Base-by-base conservation (phyloP, 2,329 filamentous ascomycete species). In the Claviceps digitariae region DNA sequence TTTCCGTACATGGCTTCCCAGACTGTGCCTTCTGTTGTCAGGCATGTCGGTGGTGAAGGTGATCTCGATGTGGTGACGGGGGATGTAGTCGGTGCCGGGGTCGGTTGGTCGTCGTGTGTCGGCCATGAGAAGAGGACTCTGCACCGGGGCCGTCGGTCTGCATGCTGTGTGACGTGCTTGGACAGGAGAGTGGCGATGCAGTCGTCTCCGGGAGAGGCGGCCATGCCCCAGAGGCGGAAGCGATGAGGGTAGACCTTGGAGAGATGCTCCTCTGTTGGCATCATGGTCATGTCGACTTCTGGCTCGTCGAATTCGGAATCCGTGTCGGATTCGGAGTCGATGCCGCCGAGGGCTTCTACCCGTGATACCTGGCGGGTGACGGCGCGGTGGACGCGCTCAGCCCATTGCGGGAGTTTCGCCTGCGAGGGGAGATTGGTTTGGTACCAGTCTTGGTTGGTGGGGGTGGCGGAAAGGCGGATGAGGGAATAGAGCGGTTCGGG, bases 1-100 rank as follows among this genome's bases (percentile, higher is more conserved):
- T 66, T 66, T 20, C 76, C 77, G 58, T 82, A 81, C 73, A 81
- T 77, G 72, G 75, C 79, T 56, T 81, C 74, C 72, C 78, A 81
- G 46, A 76, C 67, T 40, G 67, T 66, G 0, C 72, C 78, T 61
- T 82, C 79, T 2, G 77, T 78, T n/a, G 75, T 76, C 21, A 77
- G 63, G 2, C 57, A 60, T 51, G 34, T 17, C 40, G 23, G 38
- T 17, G 17, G 2, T 12, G 41, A 17, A 8, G 53, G 49, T 0
- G 29, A 44, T 25, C 1, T 31, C 0, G 54, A 53, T 6, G 58
- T 53, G 5, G 21, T 21, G 13, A 12, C 10, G 31, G 43, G 8
- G 7, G 25, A 17, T n/a, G 12, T 9, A 13, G 43, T 25, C 13
- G 23, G 6, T 6, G 23, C 15, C 43, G 13, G 13, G 7, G 13